Evolutionary conservation across 1,139 yeast genomes (phyloP).

Genomic region (Magnusiomyces fungicola): DNA sequence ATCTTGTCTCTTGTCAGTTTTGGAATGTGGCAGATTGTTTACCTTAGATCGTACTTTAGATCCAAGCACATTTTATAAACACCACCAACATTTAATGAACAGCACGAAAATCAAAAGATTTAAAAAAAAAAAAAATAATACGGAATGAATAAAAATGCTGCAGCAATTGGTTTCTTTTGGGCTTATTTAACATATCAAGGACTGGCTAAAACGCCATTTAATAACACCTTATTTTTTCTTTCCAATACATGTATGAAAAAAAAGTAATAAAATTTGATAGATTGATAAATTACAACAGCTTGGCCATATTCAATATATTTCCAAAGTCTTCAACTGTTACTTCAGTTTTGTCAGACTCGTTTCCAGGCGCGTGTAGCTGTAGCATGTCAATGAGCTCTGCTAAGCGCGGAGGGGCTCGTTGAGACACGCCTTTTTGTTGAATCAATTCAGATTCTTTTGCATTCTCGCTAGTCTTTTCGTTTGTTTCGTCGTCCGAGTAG

Average conservation of each 20-base stretch:
- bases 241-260: no score
- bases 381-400: slow-evolving; percentile 8
- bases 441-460: background rate
- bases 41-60: slow-evolving; percentile 87
- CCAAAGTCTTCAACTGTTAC: slow-evolving; percentile 10
- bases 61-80: slow-evolving; percentile 80
- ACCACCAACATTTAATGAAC: background rate
- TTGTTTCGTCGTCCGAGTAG: background rate
- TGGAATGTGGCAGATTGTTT: slow-evolving; percentile 88
- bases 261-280: no score
- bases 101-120: slow-evolving; percentile 8
- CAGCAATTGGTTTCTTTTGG: no score
- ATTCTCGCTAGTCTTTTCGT: background rate
- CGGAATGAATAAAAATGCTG: no score
- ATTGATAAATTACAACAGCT: slow-evolving; percentile 1
- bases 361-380: background rate
- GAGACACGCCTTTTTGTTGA: background rate
- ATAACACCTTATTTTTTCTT: no score
- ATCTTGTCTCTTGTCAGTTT: slow-evolving; percentile 63
- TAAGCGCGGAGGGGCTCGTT: slow-evolving; percentile 4
- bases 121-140: background rate
- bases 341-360: background rate
- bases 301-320: slow-evolving; percentile 8
- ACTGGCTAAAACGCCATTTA: no score
- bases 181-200: no score